phyloP scores from a whole-genome alignment of 2,329 filamentous ascomycete genomes.

The Karstenula rhodostoma region DNA sequence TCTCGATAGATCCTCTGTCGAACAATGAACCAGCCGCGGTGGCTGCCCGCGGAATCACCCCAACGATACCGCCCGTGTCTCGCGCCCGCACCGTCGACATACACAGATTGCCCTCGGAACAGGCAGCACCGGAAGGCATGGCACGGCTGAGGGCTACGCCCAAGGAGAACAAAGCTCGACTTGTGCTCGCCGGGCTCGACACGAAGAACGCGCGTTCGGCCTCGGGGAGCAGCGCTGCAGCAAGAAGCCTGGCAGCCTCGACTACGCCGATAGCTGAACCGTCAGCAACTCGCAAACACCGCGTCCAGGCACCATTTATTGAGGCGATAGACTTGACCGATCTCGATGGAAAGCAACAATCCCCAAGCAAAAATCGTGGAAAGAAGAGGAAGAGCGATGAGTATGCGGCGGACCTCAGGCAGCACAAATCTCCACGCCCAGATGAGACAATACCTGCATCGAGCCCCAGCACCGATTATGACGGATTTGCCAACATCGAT shows the following conservation, averaged over 20 bases:
- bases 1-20: constrained; percentile 18
- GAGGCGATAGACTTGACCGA: constrained; percentile 50
- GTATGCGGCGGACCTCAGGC: constrained; percentile 40
- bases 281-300: constrained; percentile 16
- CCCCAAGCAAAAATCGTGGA: constrained; percentile 29
- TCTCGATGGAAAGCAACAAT: constrained; percentile 28
- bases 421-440: constrained; percentile 28
- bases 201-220: constrained; percentile 21
- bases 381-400: constrained; percentile 60
- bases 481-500: constrained; percentile 52
- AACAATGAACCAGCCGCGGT: constrained; percentile 33
- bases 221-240: constrained; percentile 13
- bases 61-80: constrained; percentile 29
- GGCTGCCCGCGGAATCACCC: constrained; percentile 22
- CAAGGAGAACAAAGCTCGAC: constrained; percentile 49
- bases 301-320: constrained; percentile 28
- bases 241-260: constrained; percentile 12
- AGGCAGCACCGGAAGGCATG: constrained; percentile 46
- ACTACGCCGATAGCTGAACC: constrained; percentile 20
- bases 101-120: constrained; percentile 28
- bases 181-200: constrained; percentile 40
- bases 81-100: constrained; percentile 34
- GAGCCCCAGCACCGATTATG: constrained; percentile 27
- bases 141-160: constrained; percentile 55
- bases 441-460: constrained; percentile 18